Evolutionary conservation across 1,139 yeast genomes (phyloP), one percentile per base, ranked within the genome.

Genomic region (Scheffersomyces parashehatae): DNA sequence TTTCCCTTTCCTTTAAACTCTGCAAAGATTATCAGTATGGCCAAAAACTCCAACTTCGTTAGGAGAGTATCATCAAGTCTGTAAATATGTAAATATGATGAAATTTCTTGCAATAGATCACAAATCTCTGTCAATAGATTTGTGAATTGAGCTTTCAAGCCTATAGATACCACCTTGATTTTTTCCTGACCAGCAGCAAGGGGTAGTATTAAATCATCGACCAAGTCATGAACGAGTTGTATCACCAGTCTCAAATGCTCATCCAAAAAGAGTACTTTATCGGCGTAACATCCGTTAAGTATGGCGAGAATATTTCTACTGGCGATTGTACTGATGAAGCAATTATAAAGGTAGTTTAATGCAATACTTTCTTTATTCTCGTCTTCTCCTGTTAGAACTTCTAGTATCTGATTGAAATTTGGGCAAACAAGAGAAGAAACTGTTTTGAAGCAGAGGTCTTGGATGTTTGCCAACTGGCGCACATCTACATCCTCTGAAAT

Each of bases 1-100:
- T 51, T 57, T 2, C 59, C 65, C 38, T 62, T 65, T 2, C 55
- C 42, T 15, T 53, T 55, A 39, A 42, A 42, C 3, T 60, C 61
- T 4, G 55, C 47, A 48, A 75, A 80, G 0, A 82, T 59, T 2
- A 72, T 52, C 40, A 60, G 60, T 5, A 72, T 54, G 3, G 76
- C 57, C 35, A 78, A 54, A 50, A 77, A 82, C 48, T 82, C 87
- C 28, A 82, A 54, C 42, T 73, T 72, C 0, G 85, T 79, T 24
- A 81, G 52, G 0, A 71, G 20, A 13, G 26, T 24, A 15, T 46
- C 51, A 28, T 43, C 29, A n/a, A 28, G 32, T 35, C 34, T 26
- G 26, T 29, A 15, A 9, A 28, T 11, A 35, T 33, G 41, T 28
- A 3, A 48, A n/a, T 40, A 42, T 35, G 14, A 39, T 41, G 20